Percentiles rank a stretch among this genome's conserved stretches.
Conservation (phyloP, 352 stramenopile genomes). For the Globisporangium parvum region DNA sequence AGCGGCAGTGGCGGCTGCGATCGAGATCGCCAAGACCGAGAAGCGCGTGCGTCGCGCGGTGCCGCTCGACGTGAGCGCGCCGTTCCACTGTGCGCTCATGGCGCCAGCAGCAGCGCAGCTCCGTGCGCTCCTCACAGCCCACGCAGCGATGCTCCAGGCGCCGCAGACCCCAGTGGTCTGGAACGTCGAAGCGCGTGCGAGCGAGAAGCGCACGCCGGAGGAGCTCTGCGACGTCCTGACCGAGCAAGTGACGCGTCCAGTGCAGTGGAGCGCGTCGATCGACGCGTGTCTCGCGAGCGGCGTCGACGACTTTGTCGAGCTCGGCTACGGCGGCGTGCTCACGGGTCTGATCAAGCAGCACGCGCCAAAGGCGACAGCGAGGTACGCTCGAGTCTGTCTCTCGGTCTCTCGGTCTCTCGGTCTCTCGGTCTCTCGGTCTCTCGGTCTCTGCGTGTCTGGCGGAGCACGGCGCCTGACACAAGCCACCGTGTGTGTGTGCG, state of each 20-base stretch:
- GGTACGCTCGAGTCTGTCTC: constrained; percentile 13
- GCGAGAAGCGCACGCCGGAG: constrained; percentile 24
- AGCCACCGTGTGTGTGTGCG: background rate
- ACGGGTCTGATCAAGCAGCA: constrained; percentile 76
- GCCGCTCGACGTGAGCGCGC: constrained; percentile 72
- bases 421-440: background rate
- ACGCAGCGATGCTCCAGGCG: constrained; percentile 15
- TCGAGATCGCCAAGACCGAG: constrained; percentile 51
- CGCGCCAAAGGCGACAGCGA: constrained; percentile 18
- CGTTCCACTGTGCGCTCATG: constrained; percentile 84
- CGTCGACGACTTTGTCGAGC: constrained; percentile 54
- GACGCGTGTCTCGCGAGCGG: constrained; percentile 53
- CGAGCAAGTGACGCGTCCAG: constrained; percentile 56
- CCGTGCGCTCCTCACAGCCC: constrained; percentile 22
- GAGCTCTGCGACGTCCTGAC: constrained; percentile 42
- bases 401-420: background rate
- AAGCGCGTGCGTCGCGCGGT: constrained; percentile 70
- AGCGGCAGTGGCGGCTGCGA: constrained; percentile 40
- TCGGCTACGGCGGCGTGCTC: constrained; percentile 67
- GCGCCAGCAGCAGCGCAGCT: constrained; percentile 49
- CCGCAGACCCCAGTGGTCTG: constrained; percentile 69
- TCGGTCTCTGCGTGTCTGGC: too few relatives aligned
- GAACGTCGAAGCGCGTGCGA: constrained; percentile 61
- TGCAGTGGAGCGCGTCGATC: constrained; percentile 80
- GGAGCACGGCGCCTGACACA: too few relatives aligned